Conservation (phyloP, 805 yeast species). For the Saturnispora halmiae region DNA sequence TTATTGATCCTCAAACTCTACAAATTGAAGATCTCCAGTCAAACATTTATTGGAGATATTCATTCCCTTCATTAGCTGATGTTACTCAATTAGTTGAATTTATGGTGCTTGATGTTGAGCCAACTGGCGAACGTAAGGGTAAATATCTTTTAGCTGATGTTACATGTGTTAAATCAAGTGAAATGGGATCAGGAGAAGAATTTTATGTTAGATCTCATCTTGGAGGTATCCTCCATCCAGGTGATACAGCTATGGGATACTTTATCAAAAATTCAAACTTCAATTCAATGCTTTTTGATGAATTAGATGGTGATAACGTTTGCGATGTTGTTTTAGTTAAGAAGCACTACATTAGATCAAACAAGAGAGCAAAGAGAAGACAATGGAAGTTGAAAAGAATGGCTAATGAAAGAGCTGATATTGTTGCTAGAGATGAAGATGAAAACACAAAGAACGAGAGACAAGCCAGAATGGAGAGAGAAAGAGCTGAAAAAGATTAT, state of each 20-base stretch:
- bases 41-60: conserved; percentile 67
- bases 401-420: conserved; percentile 91
- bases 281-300: conserved; percentile 80
- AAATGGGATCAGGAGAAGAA: conserved; percentile 71
- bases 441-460: conserved; percentile 43
- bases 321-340: conserved; percentile 86
- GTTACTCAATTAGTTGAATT: conserved; percentile 74
- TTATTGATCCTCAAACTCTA: conserved; percentile 75
- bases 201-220: conserved; percentile 83
- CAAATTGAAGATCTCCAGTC: conserved; percentile 70
- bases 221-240: conserved; percentile 93
- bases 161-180: conserved; percentile 82
- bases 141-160: conserved; percentile 80
- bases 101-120: conserved; percentile 88
- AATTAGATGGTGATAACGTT: conserved; percentile 48
- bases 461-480: conserved; percentile 80
- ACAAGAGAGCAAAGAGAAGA: conserved; percentile 67
- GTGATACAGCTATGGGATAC: conserved; percentile 92
- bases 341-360: conserved; percentile 78
- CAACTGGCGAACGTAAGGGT: conserved; percentile 72
- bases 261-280: conserved; percentile 77
- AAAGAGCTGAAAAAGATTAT: conserved; percentile 88
- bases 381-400: conserved; percentile 91
- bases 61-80: conserved; percentile 71
- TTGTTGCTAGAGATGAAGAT: conserved; percentile 42